Base-by-base conservation (phyloP, 1,139 yeast genomes). In the Scheffersomyces insectosa region DNA sequence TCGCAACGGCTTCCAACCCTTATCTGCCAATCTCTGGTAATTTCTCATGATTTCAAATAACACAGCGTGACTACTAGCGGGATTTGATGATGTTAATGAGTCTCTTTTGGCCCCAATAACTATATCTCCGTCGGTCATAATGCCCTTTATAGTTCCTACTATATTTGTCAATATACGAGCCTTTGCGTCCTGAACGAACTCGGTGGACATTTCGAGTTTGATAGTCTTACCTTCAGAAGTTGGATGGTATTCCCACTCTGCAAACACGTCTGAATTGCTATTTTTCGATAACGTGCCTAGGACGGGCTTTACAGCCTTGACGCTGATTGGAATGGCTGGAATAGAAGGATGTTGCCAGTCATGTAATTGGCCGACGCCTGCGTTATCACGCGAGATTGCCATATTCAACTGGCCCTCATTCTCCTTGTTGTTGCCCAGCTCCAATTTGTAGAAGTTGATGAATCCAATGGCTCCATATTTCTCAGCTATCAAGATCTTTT, bases 1-100 rank as follows among this genome's bases (percentile, higher is more conserved):
- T 37, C 79, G 59, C 37, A 73, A 56, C 1, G 79, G 79, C 50
- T 65, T 67, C 79, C 79, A 74, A 1, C 79, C 79, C 36, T 62
- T 42, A 16, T 56, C 50, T 3, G 57, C 53, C 42, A 74, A 58
- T 41, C 62, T 55, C 25, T 66, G 64, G 45, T 65, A 69, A 41
- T 70, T 67, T 34, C 74, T 56, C 69, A 72, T 66, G 3, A 72
- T 64, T 47, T 74, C 78, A 33, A 74, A 57, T 42, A 74, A 43
- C 9, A 74, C 53, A 1, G 72, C 78, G 45, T 73, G 78, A 7
- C 68, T 67, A 44, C 76, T 68, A 39, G 67, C 56, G 1, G 77
- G 77, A 46, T 69, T 68, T 0, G 68, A 51, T 0, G 68, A 55
- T 0, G 75, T 68, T 36, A 69, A 60, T 2, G 74, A 63, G 45